Evolutionary conservation across 192 early-diverging fungal species (phyloP), one percentile per base, ranked within the genome.

Genomic region (Cladochytrium replicatum): DNA sequence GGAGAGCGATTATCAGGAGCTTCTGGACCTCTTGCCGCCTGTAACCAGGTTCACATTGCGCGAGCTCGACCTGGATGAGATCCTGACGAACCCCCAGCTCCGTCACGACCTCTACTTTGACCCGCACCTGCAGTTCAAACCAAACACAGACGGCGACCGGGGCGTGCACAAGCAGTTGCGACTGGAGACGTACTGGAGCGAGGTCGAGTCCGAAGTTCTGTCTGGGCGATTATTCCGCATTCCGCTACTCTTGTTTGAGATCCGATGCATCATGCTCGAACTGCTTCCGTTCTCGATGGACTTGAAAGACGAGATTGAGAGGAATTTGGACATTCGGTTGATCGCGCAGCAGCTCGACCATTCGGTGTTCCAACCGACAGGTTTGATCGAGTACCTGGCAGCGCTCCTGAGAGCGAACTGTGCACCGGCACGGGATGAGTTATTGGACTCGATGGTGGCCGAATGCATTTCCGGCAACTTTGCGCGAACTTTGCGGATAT

Each of bases 81-180:
- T 94, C 28, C 69, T 94, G 55, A 73, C 79, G 40, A 90, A 87
- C 56, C 66, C 83, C 27, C 87, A 89, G 41, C 73, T 94, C 6
- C 79, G 91, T 5, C 91, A 94, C 53, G 91, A 94, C 58, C 72
- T 94, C 41, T 68, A 85, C 26, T 89, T 94, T 60, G 89, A 94
- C 58, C 82, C 86, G 2, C 80, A 88, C 54, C 75, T 94, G 21
- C 80, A 87, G 59, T 94, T 94, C 71, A 81, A 88, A 6, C 89
- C 87, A 37, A 89, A 88, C 64, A 68, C 78, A 15, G 82, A 85
- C 44, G 86, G 89, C 26, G 74, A 78, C 32, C 63, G 75, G 4
- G 86, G 81, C 15, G 60, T 75, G 40, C 43, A 63, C 22, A 86
- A 86, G 57, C 57, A 72, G 42, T 61, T 68, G n/a, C 73, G 79